Base-by-base conservation (phyloP, 371 early-diverging fungal species). In the Vavraia culicis region DNA sequence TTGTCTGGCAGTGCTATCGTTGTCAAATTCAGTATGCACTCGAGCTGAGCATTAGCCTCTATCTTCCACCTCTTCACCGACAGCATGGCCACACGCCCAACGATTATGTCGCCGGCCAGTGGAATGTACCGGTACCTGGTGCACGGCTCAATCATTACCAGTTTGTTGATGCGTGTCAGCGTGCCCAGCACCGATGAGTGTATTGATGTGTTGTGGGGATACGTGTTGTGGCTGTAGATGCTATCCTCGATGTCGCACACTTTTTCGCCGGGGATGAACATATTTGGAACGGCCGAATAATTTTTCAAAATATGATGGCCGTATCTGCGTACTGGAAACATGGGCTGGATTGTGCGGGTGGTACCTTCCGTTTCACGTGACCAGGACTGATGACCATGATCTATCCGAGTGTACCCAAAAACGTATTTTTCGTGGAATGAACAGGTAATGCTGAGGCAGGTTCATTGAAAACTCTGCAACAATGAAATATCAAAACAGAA, bases 91-190 rank as follows among this genome's bases (percentile, higher is more conserved):
- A 96, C 80, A 36, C 94, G 73, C 0, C 94, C 95, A 2, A 96
- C 85, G 0, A 96, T 83, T 40, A 93, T 83, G 73, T 96, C 94
- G 41, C 98, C 95, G 54, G 93, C 82, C 59, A 90, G 85, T 37
- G 85, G 85, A 8, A 73, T 74, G 61, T 82, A 82, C 67, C 78
- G 75, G 20, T 37, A 27, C 27, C 4, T 27, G 7, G 27, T 27
- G 27, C 27, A 27, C 27, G 90, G 80, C 31, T 74, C 73, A 22
- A 90, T 86, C 0, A 85, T 79, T 19, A 95, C 73, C 9, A 95
- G 74, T 67, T 87, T 87, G 73, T 93, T 91, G 50, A 89, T 85
- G 37, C 82, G 76, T 59, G 85, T 83, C 8, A 88, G 81, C 1
- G 73, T 74, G 48, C 96, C 93, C 9, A 84, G 81, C 19, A 86